Percentiles rank a stretch among this genome's conserved stretches.
These are phyloP conservation scores for Exophiala alcalophila DNA, from an alignment of 2,329 filamentous ascomycete species.

Conservation along the genomic window DNA sequence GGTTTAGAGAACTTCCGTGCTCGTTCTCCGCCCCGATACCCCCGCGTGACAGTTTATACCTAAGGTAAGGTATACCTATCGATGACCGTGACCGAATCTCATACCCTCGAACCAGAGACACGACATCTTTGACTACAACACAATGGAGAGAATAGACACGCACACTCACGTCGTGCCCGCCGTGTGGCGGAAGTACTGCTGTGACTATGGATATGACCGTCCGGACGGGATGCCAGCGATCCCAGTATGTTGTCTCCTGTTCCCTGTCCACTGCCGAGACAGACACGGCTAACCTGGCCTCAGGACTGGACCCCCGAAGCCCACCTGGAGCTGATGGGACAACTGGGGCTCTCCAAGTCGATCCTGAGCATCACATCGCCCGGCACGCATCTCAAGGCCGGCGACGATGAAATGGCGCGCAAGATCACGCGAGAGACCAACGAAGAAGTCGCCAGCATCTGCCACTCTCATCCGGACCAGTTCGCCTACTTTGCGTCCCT, in stretches of 20 bases:
- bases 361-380: slow-evolving; percentile 56
- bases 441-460: slow-evolving; percentile 29
- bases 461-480: slow-evolving; percentile 29
- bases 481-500: slow-evolving; percentile 55
- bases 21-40: too few species aligned
- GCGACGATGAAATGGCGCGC: slow-evolving; percentile 37
- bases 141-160: slow-evolving; percentile 19
- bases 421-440: slow-evolving; percentile 38
- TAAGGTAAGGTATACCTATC: too few species aligned
- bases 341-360: slow-evolving; percentile 48
- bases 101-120: too few species aligned
- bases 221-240: slow-evolving; percentile 19
- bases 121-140: too few species aligned
- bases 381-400: slow-evolving; percentile 44
- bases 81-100: too few species aligned
- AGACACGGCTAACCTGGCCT: not conserved
- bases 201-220: slow-evolving; percentile 7
- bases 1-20: too few species aligned
- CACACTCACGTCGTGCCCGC: slow-evolving; percentile 16
- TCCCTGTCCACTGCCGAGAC: too few species aligned
- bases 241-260: slow-evolving; percentile 4
- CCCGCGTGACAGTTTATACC: too few species aligned
- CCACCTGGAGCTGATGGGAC: slow-evolving; percentile 52
- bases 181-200: slow-evolving; percentile 11
- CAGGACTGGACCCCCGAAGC: slow-evolving; percentile 45